These are phyloP conservation scores for Aspergillus alliaceus DNA, from an alignment of 2,329 filamentous ascomycete species.

Conservation along the genomic window DNA sequence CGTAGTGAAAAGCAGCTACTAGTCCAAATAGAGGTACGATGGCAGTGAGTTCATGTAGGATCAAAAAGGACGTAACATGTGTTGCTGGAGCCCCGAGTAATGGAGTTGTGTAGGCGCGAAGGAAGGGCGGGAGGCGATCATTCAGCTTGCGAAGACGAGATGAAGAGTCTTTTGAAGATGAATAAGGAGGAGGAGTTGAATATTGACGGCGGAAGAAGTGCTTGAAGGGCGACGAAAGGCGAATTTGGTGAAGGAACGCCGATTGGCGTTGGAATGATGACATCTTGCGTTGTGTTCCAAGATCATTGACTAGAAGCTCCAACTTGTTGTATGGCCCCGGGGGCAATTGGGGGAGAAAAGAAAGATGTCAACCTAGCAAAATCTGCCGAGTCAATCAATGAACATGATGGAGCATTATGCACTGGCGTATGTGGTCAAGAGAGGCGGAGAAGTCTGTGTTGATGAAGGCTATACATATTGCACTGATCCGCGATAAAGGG, in stretches of 20 bases:
- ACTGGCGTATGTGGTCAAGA: too few species aligned
- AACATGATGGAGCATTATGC: too few species aligned
- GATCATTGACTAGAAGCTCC: not conserved
- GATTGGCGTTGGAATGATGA: not conserved
- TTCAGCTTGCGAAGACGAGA: slow-evolving; percentile 38
- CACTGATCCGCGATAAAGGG: not conserved
- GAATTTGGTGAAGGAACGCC: slow-evolving; percentile 11
- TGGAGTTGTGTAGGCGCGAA: slow-evolving; percentile 68
- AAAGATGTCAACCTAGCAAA: too few species aligned
- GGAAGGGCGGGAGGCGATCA: slow-evolving; percentile 60
- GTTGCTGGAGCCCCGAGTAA: slow-evolving; percentile 76
- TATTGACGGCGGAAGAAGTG: slow-evolving; percentile 18
- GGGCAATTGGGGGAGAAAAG: not conserved
- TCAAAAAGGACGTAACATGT: slow-evolving; percentile 80
- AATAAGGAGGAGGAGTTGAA: slow-evolving; percentile 21
- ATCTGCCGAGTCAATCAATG: too few species aligned
- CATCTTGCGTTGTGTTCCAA: not conserved
- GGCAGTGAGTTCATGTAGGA: slow-evolving; percentile 91
- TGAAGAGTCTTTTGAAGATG: slow-evolving; percentile 23
- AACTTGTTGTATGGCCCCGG: not conserved
- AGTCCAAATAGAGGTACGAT: slow-evolving; percentile 75
- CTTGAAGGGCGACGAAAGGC: slow-evolving; percentile 11
- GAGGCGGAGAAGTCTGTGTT: too few species aligned
- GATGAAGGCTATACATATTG: not conserved
- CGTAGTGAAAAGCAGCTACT: slow-evolving; percentile 76